phyloP scores from a whole-genome alignment of 306 rosid genomes.

The Corylus avellana region DNA sequence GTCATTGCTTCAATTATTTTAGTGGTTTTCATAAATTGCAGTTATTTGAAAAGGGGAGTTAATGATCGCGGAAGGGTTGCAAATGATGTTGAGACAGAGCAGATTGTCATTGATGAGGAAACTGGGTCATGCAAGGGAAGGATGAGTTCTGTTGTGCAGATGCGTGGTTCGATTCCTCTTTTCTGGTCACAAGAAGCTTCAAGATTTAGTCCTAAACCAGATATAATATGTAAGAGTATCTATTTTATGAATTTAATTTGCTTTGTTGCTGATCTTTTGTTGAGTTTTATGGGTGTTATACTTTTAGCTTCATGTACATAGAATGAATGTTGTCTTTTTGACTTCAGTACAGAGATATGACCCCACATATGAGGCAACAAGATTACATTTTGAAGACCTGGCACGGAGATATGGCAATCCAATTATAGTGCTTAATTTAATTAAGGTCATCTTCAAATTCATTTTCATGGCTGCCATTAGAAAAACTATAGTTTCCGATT shows the following conservation, averaged over 20 bases:
- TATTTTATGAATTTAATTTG: slow-evolving; percentile 20
- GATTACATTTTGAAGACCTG: slow-evolving; percentile 91
- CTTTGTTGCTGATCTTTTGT: slow-evolving; percentile 14
- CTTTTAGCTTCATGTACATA: slow-evolving; percentile 10
- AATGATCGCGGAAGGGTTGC: slow-evolving; percentile 97
- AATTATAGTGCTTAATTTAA: slow-evolving; percentile 83
- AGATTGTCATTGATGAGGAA: slow-evolving; percentile 90
- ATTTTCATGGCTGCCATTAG: slow-evolving; percentile 10
- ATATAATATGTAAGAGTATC: slow-evolving; percentile 68
- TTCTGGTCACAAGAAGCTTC: slow-evolving; percentile 99
- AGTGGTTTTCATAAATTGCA: slow-evolving; percentile 33
- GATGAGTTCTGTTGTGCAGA: slow-evolving; percentile 96
- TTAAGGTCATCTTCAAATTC: slow-evolving; percentile 57
- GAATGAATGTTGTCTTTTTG: slow-evolving; percentile 9
- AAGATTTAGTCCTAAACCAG: slow-evolving; percentile 94
- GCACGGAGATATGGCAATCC: slow-evolving; percentile 89
- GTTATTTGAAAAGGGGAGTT: slow-evolving; percentile 96
- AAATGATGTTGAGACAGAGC: slow-evolving; percentile 99
- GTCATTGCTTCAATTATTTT: slow-evolving; percentile 2
- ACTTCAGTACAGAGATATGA: slow-evolving; percentile 92
- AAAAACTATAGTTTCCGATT: not conserved
- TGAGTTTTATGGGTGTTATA: slow-evolving; percentile 2
- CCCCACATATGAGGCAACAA: slow-evolving; percentile 91
- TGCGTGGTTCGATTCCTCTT: slow-evolving; percentile 98
- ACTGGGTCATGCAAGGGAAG: slow-evolving; percentile 86